These are phyloP conservation scores for Triticum timopheevii DNA, from an alignment of 176 grass and related monocot genomes.

Conservation along the genomic window DNA sequence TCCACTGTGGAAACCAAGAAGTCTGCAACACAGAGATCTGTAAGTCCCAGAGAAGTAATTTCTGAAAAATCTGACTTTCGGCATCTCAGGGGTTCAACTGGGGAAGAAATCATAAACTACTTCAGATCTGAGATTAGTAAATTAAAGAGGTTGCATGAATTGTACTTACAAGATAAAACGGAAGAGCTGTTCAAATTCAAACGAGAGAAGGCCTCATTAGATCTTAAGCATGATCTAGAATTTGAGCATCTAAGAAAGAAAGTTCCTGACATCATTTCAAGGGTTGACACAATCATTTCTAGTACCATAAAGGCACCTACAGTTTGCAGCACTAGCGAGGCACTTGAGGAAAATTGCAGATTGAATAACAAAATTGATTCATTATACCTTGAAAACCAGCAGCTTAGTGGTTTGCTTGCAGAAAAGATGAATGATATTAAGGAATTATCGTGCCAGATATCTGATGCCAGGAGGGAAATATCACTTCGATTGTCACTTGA, in stretches of 20 bases:
- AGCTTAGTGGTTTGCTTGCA: slow-evolving; percentile 57
- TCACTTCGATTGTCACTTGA: slow-evolving; percentile 46
- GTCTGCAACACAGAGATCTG: slow-evolving; percentile 46
- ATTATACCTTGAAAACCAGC: slow-evolving; percentile 67
- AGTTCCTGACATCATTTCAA: slow-evolving; percentile 82
- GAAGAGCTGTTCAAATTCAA: slow-evolving; percentile 96
- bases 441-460: slow-evolving; percentile 55
- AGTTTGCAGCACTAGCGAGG: slow-evolving; percentile 29
- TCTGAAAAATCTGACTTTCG: slow-evolving; percentile 75
- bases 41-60: slow-evolving; percentile 59
- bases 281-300: slow-evolving; percentile 60
- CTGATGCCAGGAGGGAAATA: slow-evolving; percentile 54
- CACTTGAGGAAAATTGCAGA: slow-evolving; percentile 54
- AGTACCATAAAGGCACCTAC: slow-evolving; percentile 39
- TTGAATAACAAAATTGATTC: slow-evolving; percentile 69
- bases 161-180: slow-evolving; percentile 84
- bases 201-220: slow-evolving; percentile 76
- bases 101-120: slow-evolving; percentile 72
- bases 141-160: slow-evolving; percentile 84
- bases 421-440: slow-evolving; percentile 73
- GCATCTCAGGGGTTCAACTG: slow-evolving; percentile 69
- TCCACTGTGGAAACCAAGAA: slow-evolving; percentile 38
- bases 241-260: slow-evolving; percentile 76
- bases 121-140: slow-evolving; percentile 92
- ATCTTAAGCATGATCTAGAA: slow-evolving; percentile 81